Percentiles rank a stretch among this genome's conserved stretches.
phyloP scores from a whole-genome alignment of 164 flowering plant genomes.

The Pachysandra terminalis region DNA sequence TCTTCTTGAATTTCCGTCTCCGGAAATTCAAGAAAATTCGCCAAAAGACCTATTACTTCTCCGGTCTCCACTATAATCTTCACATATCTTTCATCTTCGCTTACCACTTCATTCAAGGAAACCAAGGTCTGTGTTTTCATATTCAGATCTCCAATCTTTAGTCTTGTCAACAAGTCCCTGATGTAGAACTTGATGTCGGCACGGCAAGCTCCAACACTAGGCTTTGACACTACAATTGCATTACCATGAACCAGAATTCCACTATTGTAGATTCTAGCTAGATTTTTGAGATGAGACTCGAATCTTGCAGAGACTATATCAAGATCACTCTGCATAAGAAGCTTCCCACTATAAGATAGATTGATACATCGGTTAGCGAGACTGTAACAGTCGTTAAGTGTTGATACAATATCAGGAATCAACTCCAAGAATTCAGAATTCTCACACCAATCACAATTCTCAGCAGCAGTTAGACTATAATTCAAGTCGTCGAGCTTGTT shows the following conservation, averaged over 20 bases:
- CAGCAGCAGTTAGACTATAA: constrained; percentile 46
- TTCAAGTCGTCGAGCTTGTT: constrained; percentile 69
- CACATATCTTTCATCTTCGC: constrained; percentile 69
- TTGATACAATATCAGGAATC: constrained; percentile 27
- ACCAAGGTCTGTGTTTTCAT: constrained; percentile 71
- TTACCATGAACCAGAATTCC: constrained; percentile 44
- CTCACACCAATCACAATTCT: constrained; percentile 35
- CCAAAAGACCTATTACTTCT: constrained; percentile 41
- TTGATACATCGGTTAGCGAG: constrained; percentile 64
- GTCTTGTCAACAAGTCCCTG: constrained; percentile 60
- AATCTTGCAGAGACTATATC: constrained; percentile 51
- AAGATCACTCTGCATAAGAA: constrained; percentile 93
- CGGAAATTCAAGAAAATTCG: constrained; percentile 43
- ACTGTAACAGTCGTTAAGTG: constrained; percentile 43
- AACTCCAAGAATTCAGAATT: constrained; percentile 16
- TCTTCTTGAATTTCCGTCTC: constrained; percentile 55
- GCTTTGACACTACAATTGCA: constrained; percentile 75
- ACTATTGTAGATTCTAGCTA: constrained; percentile 44
- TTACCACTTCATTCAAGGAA: constrained; percentile 44
- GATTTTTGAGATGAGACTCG: constrained; percentile 42
- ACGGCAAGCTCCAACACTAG: constrained; percentile 44
- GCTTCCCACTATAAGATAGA: constrained; percentile 77
- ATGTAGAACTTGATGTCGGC: constrained; percentile 78
- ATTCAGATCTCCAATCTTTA: constrained; percentile 61
- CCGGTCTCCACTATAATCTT: constrained; percentile 46